These are phyloP conservation scores for Litsea cubeba DNA, from an alignment of 164 flowering plant species.

Conservation along the genomic window DNA sequence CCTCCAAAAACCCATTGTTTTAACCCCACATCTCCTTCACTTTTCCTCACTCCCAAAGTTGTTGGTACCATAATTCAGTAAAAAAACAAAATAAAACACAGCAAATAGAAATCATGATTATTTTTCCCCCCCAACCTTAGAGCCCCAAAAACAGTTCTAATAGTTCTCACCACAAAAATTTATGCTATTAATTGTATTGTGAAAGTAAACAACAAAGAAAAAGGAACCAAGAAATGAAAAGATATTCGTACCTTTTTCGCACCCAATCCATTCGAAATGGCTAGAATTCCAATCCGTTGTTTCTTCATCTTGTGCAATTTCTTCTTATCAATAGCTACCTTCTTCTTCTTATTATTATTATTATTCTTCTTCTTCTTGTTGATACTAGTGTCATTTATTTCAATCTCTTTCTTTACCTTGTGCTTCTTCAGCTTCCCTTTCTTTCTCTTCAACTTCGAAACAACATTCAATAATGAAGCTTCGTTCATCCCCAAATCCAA, in stretches of 20 bases:
- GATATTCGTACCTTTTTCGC: slow-evolving; percentile 6
- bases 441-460: neutral
- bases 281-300: neutral
- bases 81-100: neutral
- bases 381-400: neutral
- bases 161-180: slow-evolving; percentile 1
- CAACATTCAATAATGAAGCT: too few species aligned
- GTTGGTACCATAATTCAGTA: neutral
- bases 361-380: slow-evolving; percentile 10
- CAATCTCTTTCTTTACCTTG: slow-evolving; percentile 1
- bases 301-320: neutral
- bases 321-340: neutral
- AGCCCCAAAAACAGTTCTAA: slow-evolving; percentile 1
- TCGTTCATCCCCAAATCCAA: neutral
- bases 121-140: neutral
- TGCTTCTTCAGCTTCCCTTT: slow-evolving; percentile 3
- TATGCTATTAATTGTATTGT: neutral
- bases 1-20: neutral
- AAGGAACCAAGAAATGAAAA: neutral
- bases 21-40: slow-evolving; percentile 1
- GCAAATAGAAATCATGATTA: neutral
- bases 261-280: slow-evolving; percentile 1
- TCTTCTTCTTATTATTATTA: neutral
- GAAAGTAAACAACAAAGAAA: neutral
- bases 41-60: slow-evolving; percentile 3